A percentile compares a stretch with the other conserved stretches of the same genome.
Conservation (phyloP, 2,329 filamentous ascomycete species). For the Phaeosphaeria sp. region DNA sequence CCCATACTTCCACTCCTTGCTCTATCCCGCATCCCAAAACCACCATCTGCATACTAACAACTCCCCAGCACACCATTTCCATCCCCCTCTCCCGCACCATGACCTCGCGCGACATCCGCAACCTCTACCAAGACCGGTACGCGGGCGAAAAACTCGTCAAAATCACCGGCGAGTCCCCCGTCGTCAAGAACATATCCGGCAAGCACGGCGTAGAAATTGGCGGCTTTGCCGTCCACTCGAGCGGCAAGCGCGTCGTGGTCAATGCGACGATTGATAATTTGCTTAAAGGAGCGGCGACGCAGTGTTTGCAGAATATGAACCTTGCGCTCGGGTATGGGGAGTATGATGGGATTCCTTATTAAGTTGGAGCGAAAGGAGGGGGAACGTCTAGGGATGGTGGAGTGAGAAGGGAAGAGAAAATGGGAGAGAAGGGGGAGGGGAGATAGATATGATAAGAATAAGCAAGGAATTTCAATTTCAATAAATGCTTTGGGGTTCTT, state of each 20-base stretch:
- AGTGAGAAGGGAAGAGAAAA: not conserved
- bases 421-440: not conserved
- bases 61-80: slow-evolving; percentile 79
- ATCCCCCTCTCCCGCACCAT: slow-evolving; percentile 86
- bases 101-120: slow-evolving; percentile 89
- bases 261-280: slow-evolving; percentile 94
- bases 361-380: slow-evolving; percentile 6
- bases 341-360: slow-evolving; percentile 81
- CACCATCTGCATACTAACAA: too few species aligned
- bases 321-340: slow-evolving; percentile 86
- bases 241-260: slow-evolving; percentile 90
- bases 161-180: slow-evolving; percentile 84
- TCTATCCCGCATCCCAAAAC: too few species aligned
- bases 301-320: slow-evolving; percentile 96
- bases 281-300: slow-evolving; percentile 89
- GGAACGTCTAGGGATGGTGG: too few species aligned
- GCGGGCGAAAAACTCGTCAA: slow-evolving; percentile 95
- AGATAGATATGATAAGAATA: not conserved
- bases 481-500: too few species aligned
- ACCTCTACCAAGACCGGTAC: slow-evolving; percentile 95
- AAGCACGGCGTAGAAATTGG: slow-evolving; percentile 94
- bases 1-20: not conserved
- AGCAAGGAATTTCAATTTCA: too few species aligned
- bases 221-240: slow-evolving; percentile 90
- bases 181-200: slow-evolving; percentile 82